Evolutionary conservation across 2,329 filamentous ascomycete species (phyloP).

Genomic region (Clarireedia sp.): DNA sequence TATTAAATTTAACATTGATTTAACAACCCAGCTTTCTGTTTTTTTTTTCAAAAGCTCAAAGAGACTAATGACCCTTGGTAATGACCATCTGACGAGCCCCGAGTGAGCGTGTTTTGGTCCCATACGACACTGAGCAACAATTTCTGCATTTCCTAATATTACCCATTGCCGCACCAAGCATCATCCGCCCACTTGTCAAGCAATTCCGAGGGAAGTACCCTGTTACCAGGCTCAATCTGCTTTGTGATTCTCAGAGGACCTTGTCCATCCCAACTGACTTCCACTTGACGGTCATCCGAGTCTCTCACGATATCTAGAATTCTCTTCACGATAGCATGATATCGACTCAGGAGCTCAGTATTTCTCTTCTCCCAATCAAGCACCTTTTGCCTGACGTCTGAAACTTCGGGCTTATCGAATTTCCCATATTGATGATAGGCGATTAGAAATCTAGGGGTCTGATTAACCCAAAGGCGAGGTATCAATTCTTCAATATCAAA

Average conservation of each 20-base stretch:
- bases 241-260: slow-evolving; percentile 16
- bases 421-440: slow-evolving; percentile 39
- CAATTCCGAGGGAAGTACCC: slow-evolving; percentile 20
- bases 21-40: too few species aligned
- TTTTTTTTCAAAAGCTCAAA: too few species aligned
- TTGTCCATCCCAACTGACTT: slow-evolving; percentile 14
- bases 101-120: too few species aligned
- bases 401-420: slow-evolving; percentile 30
- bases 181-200: not conserved
- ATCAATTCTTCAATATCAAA: slow-evolving; percentile 31
- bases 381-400: slow-evolving; percentile 11
- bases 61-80: too few species aligned
- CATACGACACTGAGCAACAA: not conserved
- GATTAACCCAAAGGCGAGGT: slow-evolving; percentile 41
- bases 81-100: too few species aligned
- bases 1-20: too few species aligned
- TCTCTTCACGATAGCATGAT: slow-evolving; percentile 19
- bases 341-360: slow-evolving; percentile 11
- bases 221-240: slow-evolving; percentile 17
- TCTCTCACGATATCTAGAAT: slow-evolving; percentile 20
- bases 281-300: slow-evolving; percentile 9
- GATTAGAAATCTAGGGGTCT: slow-evolving; percentile 43
- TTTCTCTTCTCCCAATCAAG: slow-evolving; percentile 16
- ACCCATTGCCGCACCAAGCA: not conserved
- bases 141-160: not conserved